phyloP scores from a whole-genome alignment of 2,329 filamentous ascomycete species.

The Monilinia fructicola region DNA sequence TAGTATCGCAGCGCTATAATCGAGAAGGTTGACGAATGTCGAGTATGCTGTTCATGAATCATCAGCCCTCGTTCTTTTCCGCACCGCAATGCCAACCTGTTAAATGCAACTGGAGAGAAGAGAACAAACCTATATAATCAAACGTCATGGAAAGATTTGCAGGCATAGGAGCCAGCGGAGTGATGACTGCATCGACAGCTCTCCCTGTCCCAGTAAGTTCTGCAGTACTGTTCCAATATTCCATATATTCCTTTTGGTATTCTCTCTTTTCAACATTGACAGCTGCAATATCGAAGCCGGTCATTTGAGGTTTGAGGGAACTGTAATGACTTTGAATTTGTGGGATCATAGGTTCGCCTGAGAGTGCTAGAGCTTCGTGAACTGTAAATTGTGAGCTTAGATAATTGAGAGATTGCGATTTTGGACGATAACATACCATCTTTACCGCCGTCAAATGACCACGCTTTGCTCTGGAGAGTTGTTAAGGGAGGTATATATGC shows the following conservation, averaged over 20 bases:
- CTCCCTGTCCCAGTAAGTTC: conserved; percentile 37
- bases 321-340: conserved; percentile 31
- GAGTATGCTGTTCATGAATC: conserved; percentile 11
- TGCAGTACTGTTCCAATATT: conserved; percentile 45
- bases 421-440: conserved; percentile 40
- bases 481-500: neutral
- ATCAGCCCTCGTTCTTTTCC: too few species aligned
- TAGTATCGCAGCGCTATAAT: conserved; percentile 43
- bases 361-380: conserved; percentile 50
- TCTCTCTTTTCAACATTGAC: conserved; percentile 54
- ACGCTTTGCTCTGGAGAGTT: conserved; percentile 38
- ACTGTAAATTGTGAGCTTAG: conserved; percentile 35
- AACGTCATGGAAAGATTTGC: conserved; percentile 21
- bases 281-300: conserved; percentile 38
- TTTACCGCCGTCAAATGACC: conserved; percentile 50
- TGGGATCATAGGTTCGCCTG: conserved; percentile 51
- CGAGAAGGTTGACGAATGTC: conserved; percentile 25
- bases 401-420: neutral
- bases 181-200: conserved; percentile 56
- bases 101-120: too few species aligned
- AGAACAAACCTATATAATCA: conserved; percentile 13
- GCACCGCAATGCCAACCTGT: too few species aligned
- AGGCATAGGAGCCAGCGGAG: conserved; percentile 47
- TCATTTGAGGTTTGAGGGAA: conserved; percentile 39
- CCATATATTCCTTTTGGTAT: conserved; percentile 57